phyloP scores from a whole-genome alignment of 169 alveolate species.

The Eimeria maxima region DNA sequence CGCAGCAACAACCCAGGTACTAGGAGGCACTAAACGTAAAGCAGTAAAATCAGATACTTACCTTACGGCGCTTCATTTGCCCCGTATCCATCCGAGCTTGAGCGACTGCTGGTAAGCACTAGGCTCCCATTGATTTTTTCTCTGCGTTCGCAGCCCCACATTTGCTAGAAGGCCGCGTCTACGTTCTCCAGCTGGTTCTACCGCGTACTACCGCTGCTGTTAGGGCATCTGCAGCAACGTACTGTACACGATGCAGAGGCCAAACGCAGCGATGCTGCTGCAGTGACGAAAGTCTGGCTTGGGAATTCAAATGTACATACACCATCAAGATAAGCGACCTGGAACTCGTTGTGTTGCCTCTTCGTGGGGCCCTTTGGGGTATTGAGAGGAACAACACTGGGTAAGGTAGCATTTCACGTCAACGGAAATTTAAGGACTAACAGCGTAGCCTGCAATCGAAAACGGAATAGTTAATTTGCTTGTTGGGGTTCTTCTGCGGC shows the following conservation, averaged over 20 bases:
- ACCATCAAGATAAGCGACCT: constrained; percentile 42
- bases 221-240: neutral
- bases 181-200: constrained; percentile 63
- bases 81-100: neutral
- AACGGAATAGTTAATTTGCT: neutral
- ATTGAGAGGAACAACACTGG: constrained; percentile 13
- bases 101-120: neutral
- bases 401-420: neutral
- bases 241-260: constrained; percentile 18
- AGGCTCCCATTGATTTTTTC: neutral
- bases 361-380: constrained; percentile 73
- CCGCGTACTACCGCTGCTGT: constrained; percentile 57
- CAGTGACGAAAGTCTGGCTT: constrained; percentile 23
- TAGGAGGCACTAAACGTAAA: neutral
- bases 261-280: constrained; percentile 19
- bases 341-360: constrained; percentile 15
- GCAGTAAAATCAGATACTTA: neutral
- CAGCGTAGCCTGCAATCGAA: neutral
- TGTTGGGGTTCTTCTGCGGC: neutral
- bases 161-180: constrained; percentile 48
- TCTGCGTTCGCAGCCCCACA: constrained; percentile 15
- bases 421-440: neutral
- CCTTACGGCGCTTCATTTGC: neutral
- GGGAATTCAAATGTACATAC: constrained; percentile 65
- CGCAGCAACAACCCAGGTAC: constrained; percentile 1